Percentiles rank a stretch among this genome's conserved stretches.
Conservation (phyloP, 163 green algal species). For the Botryococcus braunii region DNA sequence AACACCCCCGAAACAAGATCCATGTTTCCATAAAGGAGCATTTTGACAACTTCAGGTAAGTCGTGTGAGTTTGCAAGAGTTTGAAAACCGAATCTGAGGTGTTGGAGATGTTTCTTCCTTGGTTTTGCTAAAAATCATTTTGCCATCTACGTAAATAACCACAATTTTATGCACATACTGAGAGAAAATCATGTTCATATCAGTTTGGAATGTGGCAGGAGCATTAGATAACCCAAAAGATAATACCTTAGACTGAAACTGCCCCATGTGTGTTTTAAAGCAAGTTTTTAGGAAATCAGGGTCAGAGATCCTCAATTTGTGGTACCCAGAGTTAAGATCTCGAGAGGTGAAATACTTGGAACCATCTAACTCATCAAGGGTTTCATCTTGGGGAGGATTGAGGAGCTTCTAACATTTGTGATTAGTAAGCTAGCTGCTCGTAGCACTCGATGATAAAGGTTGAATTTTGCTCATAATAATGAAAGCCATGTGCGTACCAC, state of each 20-base stretch:
- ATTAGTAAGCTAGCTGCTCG: no score
- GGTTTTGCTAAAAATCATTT: slow-evolving; percentile 43
- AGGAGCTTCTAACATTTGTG: no score
- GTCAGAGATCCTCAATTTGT: slow-evolving; percentile 39
- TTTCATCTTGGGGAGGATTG: no score
- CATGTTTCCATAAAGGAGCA: slow-evolving; percentile 19
- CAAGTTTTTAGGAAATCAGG: slow-evolving; percentile 46
- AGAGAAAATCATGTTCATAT: slow-evolving; percentile 37
- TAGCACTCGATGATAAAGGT: no score
- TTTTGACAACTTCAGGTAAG: slow-evolving; percentile 26
- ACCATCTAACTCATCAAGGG: slow-evolving; percentile 43
- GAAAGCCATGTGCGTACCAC: no score
- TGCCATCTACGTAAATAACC: slow-evolving; percentile 61
- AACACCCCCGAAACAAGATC: slow-evolving; percentile 32
- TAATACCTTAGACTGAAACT: slow-evolving; percentile 49
- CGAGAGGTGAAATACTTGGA: slow-evolving; percentile 34
- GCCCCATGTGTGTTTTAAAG: slow-evolving; percentile 44
- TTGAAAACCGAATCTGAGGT: slow-evolving; percentile 36
- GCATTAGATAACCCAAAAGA: slow-evolving; percentile 55
- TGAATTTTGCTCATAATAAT: no score
- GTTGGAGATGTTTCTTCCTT: slow-evolving; percentile 39
- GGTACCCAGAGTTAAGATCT: slow-evolving; percentile 49
- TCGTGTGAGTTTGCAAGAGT: slow-evolving; percentile 26
- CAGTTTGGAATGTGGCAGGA: slow-evolving; percentile 40
- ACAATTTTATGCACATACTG: slow-evolving; percentile 33